These are phyloP conservation scores for Malus fusca DNA, from an alignment of 306 rosid genomes.

Conservation along the genomic window DNA sequence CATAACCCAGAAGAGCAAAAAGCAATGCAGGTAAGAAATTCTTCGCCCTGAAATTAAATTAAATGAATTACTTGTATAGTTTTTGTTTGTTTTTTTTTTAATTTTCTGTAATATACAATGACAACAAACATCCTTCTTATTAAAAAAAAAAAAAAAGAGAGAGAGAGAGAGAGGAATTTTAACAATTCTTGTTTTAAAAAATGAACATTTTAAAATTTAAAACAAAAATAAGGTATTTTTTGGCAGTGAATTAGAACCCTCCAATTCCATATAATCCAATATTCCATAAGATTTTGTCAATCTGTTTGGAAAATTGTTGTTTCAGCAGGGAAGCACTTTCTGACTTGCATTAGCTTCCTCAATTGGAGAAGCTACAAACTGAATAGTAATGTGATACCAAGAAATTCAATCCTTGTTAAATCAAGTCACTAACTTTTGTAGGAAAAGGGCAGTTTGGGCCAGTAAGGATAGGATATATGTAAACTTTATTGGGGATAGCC, in stretches of 20 bases:
- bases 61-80: background rate
- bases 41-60: background rate
- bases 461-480: background rate
- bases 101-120: background rate
- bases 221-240: background rate
- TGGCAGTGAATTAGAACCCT: background rate
- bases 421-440: background rate
- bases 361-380: background rate
- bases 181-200: background rate
- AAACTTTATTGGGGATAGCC: background rate
- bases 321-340: background rate
- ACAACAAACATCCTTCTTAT: background rate
- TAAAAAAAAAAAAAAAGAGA: background rate
- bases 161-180: background rate
- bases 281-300: background rate
- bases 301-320: too few species aligned
- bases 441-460: background rate
- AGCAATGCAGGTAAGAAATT: background rate
- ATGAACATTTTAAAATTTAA: background rate
- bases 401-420: background rate
- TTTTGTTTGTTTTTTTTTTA: too few species aligned
- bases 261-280: background rate
- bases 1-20: background rate
- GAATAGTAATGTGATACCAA: background rate
- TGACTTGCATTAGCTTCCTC: background rate